Evolutionary conservation across 306 rosid species (phyloP), one percentile per base, ranked within the genome.

Genomic region (Glycine soja): DNA sequence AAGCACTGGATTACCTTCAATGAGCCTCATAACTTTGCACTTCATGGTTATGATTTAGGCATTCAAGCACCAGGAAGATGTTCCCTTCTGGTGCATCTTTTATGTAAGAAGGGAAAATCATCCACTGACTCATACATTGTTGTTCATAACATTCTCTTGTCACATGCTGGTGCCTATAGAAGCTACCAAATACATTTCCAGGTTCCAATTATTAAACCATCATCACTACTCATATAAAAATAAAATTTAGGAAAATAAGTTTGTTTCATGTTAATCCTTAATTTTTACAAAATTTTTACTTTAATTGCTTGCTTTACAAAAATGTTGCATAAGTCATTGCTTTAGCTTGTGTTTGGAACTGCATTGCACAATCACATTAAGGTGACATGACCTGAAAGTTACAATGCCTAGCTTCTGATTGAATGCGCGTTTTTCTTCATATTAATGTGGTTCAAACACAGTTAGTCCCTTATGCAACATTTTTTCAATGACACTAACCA

Each of bases 31-130:
- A 92, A 92, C 73, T 89, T 84, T 7, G 90, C 97, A 0, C 81
- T 92, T 57, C 92, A 92, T 85, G 91, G 98, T 69, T 94, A 94
- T 65, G 94, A 94, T 83, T 83, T 91, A 45, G 98, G 98, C 65
- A 89, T 94, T 83, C 98, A 94, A 86, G 98, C 97, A 64, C 98
- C 97, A 0, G 98, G 98, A 52, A 87, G 97, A 85, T 91, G 97
- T 70, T 92, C 97, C 46, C 77, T 92, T 78, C 69, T 94, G 2
- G 95, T 97, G 34, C 97, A 82, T 77, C 70, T 91, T 63, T 3
- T 92, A 9, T 94, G 98, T 72, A 92, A 86, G 88, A 89, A 91
- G 83, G 98, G 98, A 83, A 88, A 92, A 81, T 92, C 98, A 73
- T 91, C 98, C 70, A 83, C 90, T 40, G 98, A 94, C 81, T 90